Percentiles rank a stretch among this genome's conserved stretches.
Evolutionary conservation across 108 stramenopile genomes (phyloP).

Genomic region (Ochromonas danica): DNA sequence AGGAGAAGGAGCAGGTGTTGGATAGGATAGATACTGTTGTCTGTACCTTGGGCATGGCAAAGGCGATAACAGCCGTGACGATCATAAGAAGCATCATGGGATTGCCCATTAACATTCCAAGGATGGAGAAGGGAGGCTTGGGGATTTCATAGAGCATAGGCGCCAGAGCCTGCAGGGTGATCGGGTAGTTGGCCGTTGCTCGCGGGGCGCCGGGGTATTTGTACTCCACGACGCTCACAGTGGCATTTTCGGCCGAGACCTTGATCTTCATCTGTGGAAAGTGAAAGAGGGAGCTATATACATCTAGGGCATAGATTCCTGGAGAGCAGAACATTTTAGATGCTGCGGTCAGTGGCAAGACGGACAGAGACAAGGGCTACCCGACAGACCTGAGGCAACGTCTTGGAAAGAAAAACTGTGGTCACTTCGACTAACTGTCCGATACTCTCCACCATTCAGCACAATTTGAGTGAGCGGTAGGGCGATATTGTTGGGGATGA

Average conservation of each 20-base stretch:
- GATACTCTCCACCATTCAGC: neutral
- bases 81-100: slow-evolving; percentile 16
- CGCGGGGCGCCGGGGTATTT: neutral
- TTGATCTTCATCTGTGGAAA: slow-evolving; percentile 4
- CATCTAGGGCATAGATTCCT: slow-evolving; percentile 2
- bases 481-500: neutral
- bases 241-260: neutral
- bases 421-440: neutral
- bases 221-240: slow-evolving; percentile 1
- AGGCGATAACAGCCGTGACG: neutral
- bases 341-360: neutral
- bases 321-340: neutral
- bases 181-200: neutral
- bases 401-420: neutral
- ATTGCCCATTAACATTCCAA: neutral
- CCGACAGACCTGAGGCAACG: neutral
- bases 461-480: neutral
- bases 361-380: neutral
- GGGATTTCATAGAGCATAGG: neutral
- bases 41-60: neutral
- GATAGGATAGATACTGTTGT: too few species aligned
- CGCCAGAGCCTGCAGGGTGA: neutral
- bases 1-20: too few species aligned
- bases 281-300: neutral
- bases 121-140: neutral